Evolutionary conservation across 1,284 basidiomycete genomes (phyloP).

Genomic region (Lentinus polychrous): DNA sequence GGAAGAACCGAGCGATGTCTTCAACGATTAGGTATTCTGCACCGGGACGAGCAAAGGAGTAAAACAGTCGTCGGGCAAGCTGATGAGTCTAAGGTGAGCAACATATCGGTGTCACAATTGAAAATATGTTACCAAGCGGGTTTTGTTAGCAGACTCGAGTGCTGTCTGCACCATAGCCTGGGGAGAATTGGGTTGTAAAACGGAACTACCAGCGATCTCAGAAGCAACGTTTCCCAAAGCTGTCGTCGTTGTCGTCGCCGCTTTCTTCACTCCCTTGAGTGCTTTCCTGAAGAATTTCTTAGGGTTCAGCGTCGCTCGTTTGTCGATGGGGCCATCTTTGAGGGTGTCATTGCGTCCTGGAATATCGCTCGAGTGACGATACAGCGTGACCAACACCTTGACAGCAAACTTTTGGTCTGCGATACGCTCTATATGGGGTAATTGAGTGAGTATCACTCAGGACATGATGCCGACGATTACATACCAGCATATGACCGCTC

Average conservation of each 20-base stretch:
- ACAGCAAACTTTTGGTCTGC: conserved; percentile 80
- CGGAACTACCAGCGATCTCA: conserved; percentile 70
- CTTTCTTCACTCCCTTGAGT: conserved; percentile 62
- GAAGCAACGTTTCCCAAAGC: conserved; percentile 73
- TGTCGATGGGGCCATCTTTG: conserved; percentile 34
- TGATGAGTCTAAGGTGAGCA: conserved; percentile 18
- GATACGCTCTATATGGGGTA: conserved; percentile 57
- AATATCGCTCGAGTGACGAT: conserved; percentile 71
- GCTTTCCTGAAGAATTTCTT: conserved; percentile 65
- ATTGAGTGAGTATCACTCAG: conserved; percentile 1
- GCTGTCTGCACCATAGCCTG: conserved; percentile 78
- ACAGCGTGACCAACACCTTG: conserved; percentile 67
- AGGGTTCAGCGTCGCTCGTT: conserved; percentile 40
- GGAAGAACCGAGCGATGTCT: conserved; percentile 75
- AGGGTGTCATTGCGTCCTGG: conserved; percentile 66
- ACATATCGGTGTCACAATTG: not conserved
- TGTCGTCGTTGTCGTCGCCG: conserved; percentile 78
- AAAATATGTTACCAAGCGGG: conserved; percentile 43
- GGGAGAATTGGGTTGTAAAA: conserved; percentile 85
- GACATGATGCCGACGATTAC: conserved; percentile 12
- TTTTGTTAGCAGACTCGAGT: conserved; percentile 76
- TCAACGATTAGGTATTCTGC: conserved; percentile 54
- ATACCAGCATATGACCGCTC: conserved; percentile 78
- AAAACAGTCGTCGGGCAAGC: conserved; percentile 82
- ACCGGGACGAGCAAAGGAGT: conserved; percentile 72